Percentiles rank a stretch among this genome's conserved stretches.
phyloP scores from a whole-genome alignment of 2,329 filamentous ascomycete species.

The Elsinoe fawcettii region DNA sequence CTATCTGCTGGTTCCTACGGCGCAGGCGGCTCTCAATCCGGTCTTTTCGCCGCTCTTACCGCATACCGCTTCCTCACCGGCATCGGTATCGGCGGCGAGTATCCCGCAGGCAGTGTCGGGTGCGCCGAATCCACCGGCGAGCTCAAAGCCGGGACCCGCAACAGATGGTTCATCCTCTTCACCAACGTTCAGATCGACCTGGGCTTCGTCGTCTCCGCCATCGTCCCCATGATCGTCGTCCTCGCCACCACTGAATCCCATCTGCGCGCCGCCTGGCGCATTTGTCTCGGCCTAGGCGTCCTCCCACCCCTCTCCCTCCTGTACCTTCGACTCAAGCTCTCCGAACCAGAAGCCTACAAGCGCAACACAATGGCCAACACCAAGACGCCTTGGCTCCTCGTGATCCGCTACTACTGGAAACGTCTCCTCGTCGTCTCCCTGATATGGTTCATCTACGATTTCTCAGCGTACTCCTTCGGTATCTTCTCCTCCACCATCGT shows the following conservation, averaged over 20 bases:
- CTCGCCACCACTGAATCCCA: constrained; percentile 50
- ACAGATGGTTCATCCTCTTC: constrained; percentile 74
- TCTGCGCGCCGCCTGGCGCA: constrained; percentile 70
- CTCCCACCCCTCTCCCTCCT: constrained; percentile 69
- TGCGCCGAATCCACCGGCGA: constrained; percentile 79
- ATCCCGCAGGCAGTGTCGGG: constrained; percentile 75
- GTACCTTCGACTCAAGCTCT: constrained; percentile 61
- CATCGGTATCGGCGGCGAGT: constrained; percentile 51
- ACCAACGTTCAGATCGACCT: constrained; percentile 82
- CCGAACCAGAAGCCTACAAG: constrained; percentile 72
- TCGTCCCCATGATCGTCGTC: constrained; percentile 63
- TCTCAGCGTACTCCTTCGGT: constrained; percentile 74
- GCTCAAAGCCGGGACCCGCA: constrained; percentile 70
- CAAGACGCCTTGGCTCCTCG: constrained; percentile 46
- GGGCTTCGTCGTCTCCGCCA: constrained; percentile 72
- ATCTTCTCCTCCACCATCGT: constrained; percentile 78
- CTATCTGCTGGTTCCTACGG: constrained; percentile 71
- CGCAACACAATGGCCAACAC: constrained; percentile 56
- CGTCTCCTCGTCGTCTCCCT: constrained; percentile 61
- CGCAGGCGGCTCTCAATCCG: constrained; percentile 57
- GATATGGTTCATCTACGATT: constrained; percentile 79
- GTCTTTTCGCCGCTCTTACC: constrained; percentile 69
- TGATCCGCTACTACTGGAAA: constrained; percentile 62
- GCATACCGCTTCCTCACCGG: constrained; percentile 77
- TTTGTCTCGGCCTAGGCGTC: constrained; percentile 68